Evolutionary conservation across 495 filamentous ascomycete species (phyloP).

Genomic region (Recurvomyces mirabilis): DNA sequence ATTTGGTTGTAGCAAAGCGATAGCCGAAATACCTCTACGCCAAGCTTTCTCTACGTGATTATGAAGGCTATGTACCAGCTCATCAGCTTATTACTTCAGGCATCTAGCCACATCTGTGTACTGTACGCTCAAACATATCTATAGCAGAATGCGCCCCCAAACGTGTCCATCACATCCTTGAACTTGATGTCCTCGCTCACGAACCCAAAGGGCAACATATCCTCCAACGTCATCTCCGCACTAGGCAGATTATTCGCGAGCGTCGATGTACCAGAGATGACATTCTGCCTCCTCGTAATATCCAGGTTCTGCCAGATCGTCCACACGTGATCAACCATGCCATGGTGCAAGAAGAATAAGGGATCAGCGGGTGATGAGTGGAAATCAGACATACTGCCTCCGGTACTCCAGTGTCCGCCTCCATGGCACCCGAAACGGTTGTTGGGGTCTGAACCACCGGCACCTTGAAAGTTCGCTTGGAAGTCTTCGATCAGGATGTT

Average conservation of each 20-base stretch:
- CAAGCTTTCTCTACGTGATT: too few species aligned
- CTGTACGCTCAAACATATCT: conserved; percentile 35
- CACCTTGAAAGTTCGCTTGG: conserved; percentile 38
- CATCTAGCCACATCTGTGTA: too few species aligned
- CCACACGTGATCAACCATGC: conserved; percentile 55
- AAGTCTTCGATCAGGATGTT: conserved; percentile 42
- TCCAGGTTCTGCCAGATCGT: conserved; percentile 59
- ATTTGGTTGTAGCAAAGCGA: too few species aligned
- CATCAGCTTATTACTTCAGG: too few species aligned
- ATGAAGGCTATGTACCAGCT: too few species aligned
- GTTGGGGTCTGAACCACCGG: conserved; percentile 32
- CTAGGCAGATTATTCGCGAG: conserved; percentile 42
- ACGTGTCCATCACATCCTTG: conserved; percentile 39
- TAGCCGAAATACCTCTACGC: too few species aligned
- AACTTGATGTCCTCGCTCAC: conserved; percentile 29
- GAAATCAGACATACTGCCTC: conserved; percentile 43
- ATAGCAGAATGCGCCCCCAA: conserved; percentile 45
- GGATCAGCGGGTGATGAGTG: conserved; percentile 53
- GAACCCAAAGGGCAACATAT: conserved; percentile 27
- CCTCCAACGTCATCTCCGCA: conserved; percentile 39
- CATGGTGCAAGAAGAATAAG: conserved; percentile 58
- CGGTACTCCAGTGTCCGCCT: conserved; percentile 52
- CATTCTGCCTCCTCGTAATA: conserved; percentile 31
- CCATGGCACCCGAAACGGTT: conserved; percentile 47
- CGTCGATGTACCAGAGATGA: conserved; percentile 43